These are phyloP conservation scores for Biscutella laevigata DNA, from an alignment of 441 rosid species.

Conservation along the genomic window DNA sequence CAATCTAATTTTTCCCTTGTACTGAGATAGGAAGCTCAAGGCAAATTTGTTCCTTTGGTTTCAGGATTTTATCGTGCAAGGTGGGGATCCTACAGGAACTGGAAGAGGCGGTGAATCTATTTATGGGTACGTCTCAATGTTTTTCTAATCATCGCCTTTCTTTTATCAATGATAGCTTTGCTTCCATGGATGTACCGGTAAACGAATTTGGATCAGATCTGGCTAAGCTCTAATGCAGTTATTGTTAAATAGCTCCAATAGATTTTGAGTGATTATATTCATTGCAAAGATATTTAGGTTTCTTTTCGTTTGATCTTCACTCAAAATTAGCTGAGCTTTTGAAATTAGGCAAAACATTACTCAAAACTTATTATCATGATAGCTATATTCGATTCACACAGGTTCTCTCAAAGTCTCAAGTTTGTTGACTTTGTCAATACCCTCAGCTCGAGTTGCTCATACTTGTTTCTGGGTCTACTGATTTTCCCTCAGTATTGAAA, in stretches of 20 bases:
- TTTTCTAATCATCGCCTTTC: not conserved
- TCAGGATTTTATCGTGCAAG: conserved; percentile 94
- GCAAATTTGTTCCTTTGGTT: conserved; percentile 2
- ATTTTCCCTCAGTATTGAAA: not conserved
- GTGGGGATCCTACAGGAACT: conserved; percentile 98
- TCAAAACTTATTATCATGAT: not conserved
- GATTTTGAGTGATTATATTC: not conserved
- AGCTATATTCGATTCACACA: not conserved
- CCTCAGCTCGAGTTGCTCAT: not conserved
- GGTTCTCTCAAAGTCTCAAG: not conserved
- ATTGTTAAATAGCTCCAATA: not conserved
- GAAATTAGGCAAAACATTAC: not conserved
- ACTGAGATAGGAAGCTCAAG: not conserved
- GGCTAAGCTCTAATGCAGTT: not conserved
- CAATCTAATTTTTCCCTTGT: not conserved
- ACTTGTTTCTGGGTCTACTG: conserved; percentile 1
- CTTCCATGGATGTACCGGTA: not conserved
- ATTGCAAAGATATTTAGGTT: not conserved
- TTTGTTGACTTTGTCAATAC: not conserved
- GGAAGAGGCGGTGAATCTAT: conserved; percentile 95
- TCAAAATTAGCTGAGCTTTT: not conserved
- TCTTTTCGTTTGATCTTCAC: not conserved
- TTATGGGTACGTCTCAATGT: conserved; percentile 48
- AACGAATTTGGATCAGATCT: not conserved
- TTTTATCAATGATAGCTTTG: not conserved